A percentile compares a stretch with the other conserved stretches of the same genome.
Conservation (phyloP, 345 rosid species). For the Anacardium occidentale region DNA sequence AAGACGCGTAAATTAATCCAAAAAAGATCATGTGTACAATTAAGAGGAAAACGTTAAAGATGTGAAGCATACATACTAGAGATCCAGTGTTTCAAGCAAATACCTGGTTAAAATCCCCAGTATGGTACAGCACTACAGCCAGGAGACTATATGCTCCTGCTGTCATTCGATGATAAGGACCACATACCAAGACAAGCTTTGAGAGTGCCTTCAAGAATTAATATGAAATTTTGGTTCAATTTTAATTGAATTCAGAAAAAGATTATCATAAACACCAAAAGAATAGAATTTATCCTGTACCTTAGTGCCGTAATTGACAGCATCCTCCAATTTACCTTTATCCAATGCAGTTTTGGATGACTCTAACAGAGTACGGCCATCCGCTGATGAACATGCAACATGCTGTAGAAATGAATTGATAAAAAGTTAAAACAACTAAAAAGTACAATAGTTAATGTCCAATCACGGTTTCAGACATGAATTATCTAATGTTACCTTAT, state of each 20-base stretch:
- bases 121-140: slow-evolving; percentile 96
- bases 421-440: slow-evolving; percentile 16
- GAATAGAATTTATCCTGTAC: slow-evolving; percentile 32
- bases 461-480: not conserved
- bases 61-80: not conserved
- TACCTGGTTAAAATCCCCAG: slow-evolving; percentile 97
- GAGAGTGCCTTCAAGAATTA: slow-evolving; percentile 73
- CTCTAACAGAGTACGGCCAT: slow-evolving; percentile 86
- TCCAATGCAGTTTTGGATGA: slow-evolving; percentile 94
- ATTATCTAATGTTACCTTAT: slow-evolving; percentile 55
- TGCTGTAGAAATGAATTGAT: slow-evolving; percentile 46
- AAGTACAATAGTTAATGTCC: not conserved
- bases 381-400: slow-evolving; percentile 93
- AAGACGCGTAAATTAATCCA: not conserved
- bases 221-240: slow-evolving; percentile 22
- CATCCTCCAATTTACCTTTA: slow-evolving; percentile 97
- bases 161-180: slow-evolving; percentile 96
- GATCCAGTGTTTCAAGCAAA: slow-evolving; percentile 21
- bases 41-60: not conserved
- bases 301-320: slow-evolving; percentile 89
- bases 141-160: slow-evolving; percentile 98
- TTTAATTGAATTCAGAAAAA: not conserved
- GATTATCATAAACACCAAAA: slow-evolving; percentile 5
- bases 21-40: not conserved
- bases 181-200: slow-evolving; percentile 89